These are phyloP conservation scores for Gentiana macrophylla DNA, from an alignment of 257 asterid species.

Conservation along the genomic window DNA sequence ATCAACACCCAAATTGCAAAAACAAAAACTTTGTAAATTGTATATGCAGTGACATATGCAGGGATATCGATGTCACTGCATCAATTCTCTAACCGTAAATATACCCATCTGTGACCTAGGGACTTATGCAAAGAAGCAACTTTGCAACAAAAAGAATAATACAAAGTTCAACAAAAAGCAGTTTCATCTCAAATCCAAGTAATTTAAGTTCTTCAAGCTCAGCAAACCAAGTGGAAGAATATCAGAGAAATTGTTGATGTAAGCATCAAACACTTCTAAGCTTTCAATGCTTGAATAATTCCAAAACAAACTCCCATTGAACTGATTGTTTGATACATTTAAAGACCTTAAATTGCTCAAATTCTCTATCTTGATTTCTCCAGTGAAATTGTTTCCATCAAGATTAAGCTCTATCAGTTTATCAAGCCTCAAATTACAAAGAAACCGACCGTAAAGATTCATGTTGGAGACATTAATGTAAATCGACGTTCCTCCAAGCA, in stretches of 20 bases:
- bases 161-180: too few species aligned
- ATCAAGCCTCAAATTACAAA: conserved; percentile 50
- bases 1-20: too few species aligned
- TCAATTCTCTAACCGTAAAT: too few species aligned
- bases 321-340: conserved; percentile 66
- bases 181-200: conserved; percentile 82
- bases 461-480: conserved; percentile 55
- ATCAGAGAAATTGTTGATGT: conserved; percentile 69
- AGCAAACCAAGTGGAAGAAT: conserved; percentile 57
- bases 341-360: conserved; percentile 49
- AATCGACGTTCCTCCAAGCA: conserved; percentile 44
- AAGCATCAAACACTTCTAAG: conserved; percentile 62
- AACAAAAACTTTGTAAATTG: too few species aligned
- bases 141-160: too few species aligned
- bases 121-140: too few species aligned
- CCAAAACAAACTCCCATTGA: conserved; percentile 65
- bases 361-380: conserved; percentile 53
- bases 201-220: conserved; percentile 45
- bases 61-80: too few species aligned
- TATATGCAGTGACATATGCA: too few species aligned
- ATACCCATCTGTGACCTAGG: too few species aligned
- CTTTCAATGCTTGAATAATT: conserved; percentile 50
- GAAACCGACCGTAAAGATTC: conserved; percentile 75
- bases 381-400: conserved; percentile 96
- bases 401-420: conserved; percentile 50